Evolutionary conservation across 2,329 filamentous ascomycete species (phyloP).

Genomic region (Fusarium sulawesiense): DNA sequence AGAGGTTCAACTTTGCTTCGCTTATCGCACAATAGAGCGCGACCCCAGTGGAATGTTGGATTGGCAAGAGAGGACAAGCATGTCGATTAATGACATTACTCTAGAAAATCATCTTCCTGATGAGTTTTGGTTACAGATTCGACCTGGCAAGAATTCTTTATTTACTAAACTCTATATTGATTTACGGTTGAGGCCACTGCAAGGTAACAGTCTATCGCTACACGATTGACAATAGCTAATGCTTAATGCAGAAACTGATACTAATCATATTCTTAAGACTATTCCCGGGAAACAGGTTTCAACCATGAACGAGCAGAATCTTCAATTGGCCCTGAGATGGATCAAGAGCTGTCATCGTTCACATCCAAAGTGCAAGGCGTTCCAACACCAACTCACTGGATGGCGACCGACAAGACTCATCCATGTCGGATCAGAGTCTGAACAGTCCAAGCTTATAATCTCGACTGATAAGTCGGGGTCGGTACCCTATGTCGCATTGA

Average conservation of each 20-base stretch:
- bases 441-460: not conserved
- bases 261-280: not conserved
- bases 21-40: constrained; percentile 1
- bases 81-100: not conserved
- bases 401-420: constrained; percentile 12
- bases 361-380: not conserved
- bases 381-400: not conserved
- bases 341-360: not conserved
- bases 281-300: not conserved
- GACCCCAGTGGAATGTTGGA: not conserved
- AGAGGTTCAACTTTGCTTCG: not conserved
- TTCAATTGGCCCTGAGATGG: not conserved
- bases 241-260: not conserved
- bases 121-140: not conserved
- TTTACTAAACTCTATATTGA: not conserved
- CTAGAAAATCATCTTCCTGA: not conserved
- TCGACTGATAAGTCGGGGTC: accelerated
- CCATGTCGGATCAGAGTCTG: not conserved
- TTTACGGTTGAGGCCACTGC: not conserved
- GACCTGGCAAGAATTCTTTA: not conserved
- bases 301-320: not conserved
- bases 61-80: not conserved
- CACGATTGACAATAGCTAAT: not conserved
- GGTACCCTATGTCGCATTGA: not conserved
- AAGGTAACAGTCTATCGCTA: not conserved